phyloP scores from a whole-genome alignment of 2,329 filamentous ascomycete genomes.

The Claviceps arundinis region DNA sequence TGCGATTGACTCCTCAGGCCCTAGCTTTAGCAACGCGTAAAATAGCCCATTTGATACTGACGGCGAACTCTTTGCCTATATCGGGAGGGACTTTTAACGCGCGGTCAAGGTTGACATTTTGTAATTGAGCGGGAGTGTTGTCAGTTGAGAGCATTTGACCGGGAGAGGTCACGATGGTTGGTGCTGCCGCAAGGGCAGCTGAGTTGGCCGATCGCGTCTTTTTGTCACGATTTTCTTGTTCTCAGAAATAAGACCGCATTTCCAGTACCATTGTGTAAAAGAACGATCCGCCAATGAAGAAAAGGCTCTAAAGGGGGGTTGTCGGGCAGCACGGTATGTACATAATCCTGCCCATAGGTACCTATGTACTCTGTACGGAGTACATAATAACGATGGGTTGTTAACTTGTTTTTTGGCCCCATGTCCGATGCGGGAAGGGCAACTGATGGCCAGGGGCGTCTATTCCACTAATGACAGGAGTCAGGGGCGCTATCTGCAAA shows the following conservation, averaged over 20 bases:
- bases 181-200: not conserved
- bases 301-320: not conserved
- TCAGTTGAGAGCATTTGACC: not conserved
- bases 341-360: no score
- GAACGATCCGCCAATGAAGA: not conserved
- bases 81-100: slow-evolving; percentile 2
- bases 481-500: not conserved
- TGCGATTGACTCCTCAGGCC: not conserved
- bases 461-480: not conserved
- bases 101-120: slow-evolving; percentile 2
- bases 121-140: not conserved
- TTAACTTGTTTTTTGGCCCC: not conserved
- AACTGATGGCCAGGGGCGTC: not conserved
- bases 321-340: not conserved
- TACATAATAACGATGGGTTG: no score
- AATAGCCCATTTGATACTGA: slow-evolving; percentile 3
- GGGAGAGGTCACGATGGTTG: not conserved
- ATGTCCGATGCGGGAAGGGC: not conserved
- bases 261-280: not conserved
- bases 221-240: not conserved
- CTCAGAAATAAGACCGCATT: no score
- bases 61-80: not conserved
- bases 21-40: slow-evolving; percentile 2
- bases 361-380: no score
- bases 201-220: not conserved